A percentile compares a stretch with the other conserved stretches of the same genome.
phyloP scores from a whole-genome alignment of 257 asterid genomes.

The Nicotiana undulata region DNA sequence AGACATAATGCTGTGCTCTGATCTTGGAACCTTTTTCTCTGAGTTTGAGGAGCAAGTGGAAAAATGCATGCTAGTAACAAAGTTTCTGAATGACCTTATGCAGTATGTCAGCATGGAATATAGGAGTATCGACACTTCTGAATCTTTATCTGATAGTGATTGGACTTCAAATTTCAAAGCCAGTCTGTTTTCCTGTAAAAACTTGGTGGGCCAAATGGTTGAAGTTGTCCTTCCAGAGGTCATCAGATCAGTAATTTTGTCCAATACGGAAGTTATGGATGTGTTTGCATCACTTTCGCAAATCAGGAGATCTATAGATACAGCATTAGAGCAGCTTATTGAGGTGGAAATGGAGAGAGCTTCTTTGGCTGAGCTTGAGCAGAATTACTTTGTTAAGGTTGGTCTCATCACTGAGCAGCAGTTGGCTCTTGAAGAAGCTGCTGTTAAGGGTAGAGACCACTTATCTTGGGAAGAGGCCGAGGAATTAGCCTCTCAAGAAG shows the following conservation, averaged over 20 bases:
- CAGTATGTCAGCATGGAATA: conserved; percentile 36
- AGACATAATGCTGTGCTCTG: conserved; percentile 31
- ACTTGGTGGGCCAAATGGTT: conserved; percentile 44
- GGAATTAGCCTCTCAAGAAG: conserved; percentile 98
- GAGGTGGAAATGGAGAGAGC: conserved; percentile 84
- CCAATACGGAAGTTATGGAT: conserved; percentile 72
- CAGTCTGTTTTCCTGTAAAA: conserved; percentile 54
- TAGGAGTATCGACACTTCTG: conserved; percentile 22
- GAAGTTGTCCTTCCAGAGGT: conserved; percentile 71
- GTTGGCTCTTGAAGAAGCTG: conserved; percentile 94
- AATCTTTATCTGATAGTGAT: conserved; percentile 26
- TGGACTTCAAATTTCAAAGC: conserved; percentile 65
- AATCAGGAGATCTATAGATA: conserved; percentile 75
- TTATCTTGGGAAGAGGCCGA: conserved; percentile 99
- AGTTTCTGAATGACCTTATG: conserved; percentile 57
- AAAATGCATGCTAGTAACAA: conserved; percentile 67
- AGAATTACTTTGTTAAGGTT: conserved; percentile 80
- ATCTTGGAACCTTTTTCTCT: conserved; percentile 48
- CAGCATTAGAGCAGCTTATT: conserved; percentile 82
- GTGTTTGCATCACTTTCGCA: conserved; percentile 79
- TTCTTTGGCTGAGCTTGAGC: conserved; percentile 78
- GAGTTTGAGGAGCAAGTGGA: conserved; percentile 78
- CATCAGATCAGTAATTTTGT: conserved; percentile 60
- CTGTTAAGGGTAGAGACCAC: conserved; percentile 86
- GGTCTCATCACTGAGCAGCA: conserved; percentile 88